Conservation (phyloP, 345 rosid species). For the Bruguiera sexangula region DNA sequence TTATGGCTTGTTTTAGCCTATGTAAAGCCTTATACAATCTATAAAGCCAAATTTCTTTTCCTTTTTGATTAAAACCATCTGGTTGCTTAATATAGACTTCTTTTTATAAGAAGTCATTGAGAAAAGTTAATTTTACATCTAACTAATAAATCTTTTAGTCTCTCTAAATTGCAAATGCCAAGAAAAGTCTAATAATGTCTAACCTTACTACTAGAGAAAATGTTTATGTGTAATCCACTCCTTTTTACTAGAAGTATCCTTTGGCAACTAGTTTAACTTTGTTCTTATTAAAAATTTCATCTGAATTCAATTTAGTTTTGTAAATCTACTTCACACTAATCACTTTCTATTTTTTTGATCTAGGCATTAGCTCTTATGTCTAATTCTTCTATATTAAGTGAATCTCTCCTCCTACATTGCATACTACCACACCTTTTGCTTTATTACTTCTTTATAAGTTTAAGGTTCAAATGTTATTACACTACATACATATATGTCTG, state of each 20-base stretch:
- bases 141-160: neutral
- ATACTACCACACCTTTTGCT: too few species aligned
- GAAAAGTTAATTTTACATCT: neutral
- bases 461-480: too few species aligned
- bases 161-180: neutral
- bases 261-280: neutral
- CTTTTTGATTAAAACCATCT: neutral
- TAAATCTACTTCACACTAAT: neutral
- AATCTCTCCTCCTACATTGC: too few species aligned
- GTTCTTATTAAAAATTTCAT: neutral
- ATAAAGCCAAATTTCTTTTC: neutral
- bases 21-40: neutral
- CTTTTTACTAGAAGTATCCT: neutral
- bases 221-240: neutral
- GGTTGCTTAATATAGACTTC: neutral
- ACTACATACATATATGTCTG: too few species aligned
- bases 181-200: neutral
- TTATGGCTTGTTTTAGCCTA: neutral
- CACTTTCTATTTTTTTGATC: too few species aligned
- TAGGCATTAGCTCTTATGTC: too few species aligned
- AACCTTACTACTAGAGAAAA: neutral
- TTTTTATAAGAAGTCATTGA: neutral
- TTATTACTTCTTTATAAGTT: too few species aligned
- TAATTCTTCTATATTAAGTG: too few species aligned
- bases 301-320: neutral